Percentiles rank a stretch among this genome's conserved stretches.
phyloP scores from a whole-genome alignment of 306 rosid species.

The Prunus mira region DNA sequence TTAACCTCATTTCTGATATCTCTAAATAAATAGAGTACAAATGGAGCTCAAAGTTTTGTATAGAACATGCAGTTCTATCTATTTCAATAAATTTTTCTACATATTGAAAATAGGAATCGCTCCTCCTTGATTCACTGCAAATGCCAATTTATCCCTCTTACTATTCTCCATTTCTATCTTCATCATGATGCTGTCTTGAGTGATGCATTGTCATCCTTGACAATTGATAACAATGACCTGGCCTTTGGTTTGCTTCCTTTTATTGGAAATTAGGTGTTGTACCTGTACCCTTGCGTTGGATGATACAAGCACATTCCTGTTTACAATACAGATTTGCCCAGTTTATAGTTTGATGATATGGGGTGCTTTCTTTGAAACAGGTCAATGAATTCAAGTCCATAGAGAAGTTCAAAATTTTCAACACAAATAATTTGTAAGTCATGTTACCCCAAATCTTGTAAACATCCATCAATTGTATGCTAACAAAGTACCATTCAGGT shows the following conservation, averaged over 20 bases:
- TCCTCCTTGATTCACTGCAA: background rate
- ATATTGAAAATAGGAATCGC: background rate
- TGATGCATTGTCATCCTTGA: background rate
- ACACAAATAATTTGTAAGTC: conserved; percentile 92
- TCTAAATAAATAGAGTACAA: background rate
- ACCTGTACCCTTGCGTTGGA: background rate
- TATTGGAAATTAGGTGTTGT: too few species aligned
- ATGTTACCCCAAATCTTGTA: conserved; percentile 12
- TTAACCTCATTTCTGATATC: background rate
- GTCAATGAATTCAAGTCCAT: conserved; percentile 94
- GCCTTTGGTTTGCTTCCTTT: background rate
- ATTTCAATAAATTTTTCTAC: background rate
- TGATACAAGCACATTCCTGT: background rate
- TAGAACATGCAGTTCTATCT: too few species aligned
- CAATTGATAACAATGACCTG: background rate
- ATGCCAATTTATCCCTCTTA: background rate
- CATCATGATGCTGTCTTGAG: background rate
- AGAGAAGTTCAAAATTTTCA: conserved; percentile 96
- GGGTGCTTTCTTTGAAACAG: conserved; percentile 46
- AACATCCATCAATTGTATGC: conserved; percentile 18
- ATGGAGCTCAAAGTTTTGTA: background rate
- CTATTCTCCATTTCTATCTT: background rate
- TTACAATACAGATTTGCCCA: background rate
- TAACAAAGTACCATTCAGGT: conserved; percentile 51
- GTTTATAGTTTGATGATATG: conserved; percentile 18